Base-by-base conservation (phyloP, 116 monocot species). In the Posidonia oceanica region DNA sequence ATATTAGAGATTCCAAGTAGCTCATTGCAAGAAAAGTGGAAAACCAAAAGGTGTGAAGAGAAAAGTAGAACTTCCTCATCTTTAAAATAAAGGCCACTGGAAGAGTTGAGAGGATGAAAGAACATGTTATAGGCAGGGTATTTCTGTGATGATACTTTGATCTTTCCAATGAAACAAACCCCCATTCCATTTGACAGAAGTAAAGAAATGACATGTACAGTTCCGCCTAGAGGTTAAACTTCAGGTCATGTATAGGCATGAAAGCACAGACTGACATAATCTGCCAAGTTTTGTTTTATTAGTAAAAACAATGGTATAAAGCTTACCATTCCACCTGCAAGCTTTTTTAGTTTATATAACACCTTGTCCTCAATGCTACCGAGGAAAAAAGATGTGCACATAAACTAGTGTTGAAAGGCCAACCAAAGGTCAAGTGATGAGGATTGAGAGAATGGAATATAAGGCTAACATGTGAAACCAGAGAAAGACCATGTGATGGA, bases 401-500 rank as follows among this genome's bases (percentile, higher is more conserved):
- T 29, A 29, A 29, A 29, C 29, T 29, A 29, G 29, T 29, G 29
- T 29, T 29, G 29, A 29, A 29, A 29, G 29, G 29, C 29, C 29
- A 29, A 29, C 29, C 29, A 29, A 1, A 29, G 29, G 29, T 29
- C 29, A 29, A 29, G 29, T 29, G 29, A 29, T 29, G 39, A 75
- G 29, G 44, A 74, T 67, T 62, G 56, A 54, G 44, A 64, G 56
- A 74, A 64, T 74, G 59, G 59, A 77, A 69, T 57, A 74, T 63
- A 60, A 71, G 59, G 40, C 23, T 71, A 71, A 72, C 78, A 76
- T 78, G 75, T 78, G 78, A 51, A 54, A 41, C 52, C 67, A 63
- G 69, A 79, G 67, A 74, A 18, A 52, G 44, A 41, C 77, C 84
- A 84, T 84, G 84, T 80, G 84, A 21, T 52, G 54, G 68, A 68